Evolutionary conservation across 2,329 filamentous ascomycete species (phyloP).

Genomic region (Chaetomium globosum): DNA sequence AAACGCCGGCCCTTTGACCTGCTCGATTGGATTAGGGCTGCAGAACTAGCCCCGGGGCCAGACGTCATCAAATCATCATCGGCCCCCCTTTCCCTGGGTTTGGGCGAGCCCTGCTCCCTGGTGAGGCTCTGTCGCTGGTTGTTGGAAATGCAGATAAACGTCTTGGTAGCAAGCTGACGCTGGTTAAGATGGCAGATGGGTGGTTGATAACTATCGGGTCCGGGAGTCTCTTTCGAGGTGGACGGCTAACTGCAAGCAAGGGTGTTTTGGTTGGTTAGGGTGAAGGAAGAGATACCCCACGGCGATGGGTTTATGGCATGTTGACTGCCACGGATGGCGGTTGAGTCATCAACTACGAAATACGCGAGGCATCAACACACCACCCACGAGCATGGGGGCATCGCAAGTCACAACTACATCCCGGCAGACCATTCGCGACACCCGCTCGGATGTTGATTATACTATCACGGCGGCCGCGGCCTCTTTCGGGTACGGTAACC

Average conservation of each 20-base stretch:
- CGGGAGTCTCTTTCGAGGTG: neutral
- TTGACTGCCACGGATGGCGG: neutral
- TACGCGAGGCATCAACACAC: neutral
- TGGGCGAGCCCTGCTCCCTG: neutral
- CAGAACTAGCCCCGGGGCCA: conserved; percentile 1
- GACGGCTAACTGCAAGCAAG: neutral
- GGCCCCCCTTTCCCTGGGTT: neutral
- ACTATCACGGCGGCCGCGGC: conserved; percentile 13
- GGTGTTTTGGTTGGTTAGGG: neutral
- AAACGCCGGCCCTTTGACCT: conserved; percentile 1
- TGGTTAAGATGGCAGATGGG: neutral
- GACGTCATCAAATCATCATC: conserved; percentile 16
- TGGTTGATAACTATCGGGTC: neutral
- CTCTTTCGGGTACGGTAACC: conserved; percentile 4
- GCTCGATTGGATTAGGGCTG: conserved; percentile 20
- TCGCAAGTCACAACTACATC: neutral
- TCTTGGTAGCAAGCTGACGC: too few species aligned
- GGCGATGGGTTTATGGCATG: neutral
- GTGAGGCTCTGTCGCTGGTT: neutral
- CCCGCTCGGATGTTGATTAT: conserved; percentile 11
- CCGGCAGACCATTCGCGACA: conserved; percentile 23
- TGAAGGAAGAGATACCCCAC: neutral
- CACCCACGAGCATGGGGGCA: neutral
- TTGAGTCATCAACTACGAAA: neutral
- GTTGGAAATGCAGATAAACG: too few species aligned